Evolutionary conservation across 495 filamentous ascomycete genomes (phyloP), one percentile per base, ranked within the genome.

Genomic region (Margaritispora aquatica): DNA sequence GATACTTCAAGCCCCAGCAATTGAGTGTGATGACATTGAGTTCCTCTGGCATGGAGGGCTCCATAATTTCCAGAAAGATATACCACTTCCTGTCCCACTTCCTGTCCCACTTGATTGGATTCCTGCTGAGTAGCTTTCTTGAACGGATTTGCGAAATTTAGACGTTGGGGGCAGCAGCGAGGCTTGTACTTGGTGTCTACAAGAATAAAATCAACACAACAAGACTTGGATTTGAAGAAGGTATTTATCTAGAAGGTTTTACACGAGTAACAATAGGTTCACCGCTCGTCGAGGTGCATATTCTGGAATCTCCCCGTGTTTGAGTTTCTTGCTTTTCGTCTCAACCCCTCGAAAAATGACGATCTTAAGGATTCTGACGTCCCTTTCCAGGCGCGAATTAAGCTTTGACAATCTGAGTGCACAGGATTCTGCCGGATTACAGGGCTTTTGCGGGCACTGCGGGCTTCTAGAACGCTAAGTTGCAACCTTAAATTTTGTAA

Each of bases 1-100:
- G 77, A 73, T 84, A 94, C 71, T 96, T 94, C 56, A 97, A 83
- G 44, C 94, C 94, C 92, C 94, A 97, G 83, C 90, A 95, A 70
- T 98, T 98, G 69, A 95, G 84, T 2, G 88, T 89, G 66, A 97
- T 74, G 55, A 97, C 76, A 58, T 86, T 85, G 66, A 97, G 84
- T 54, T 81, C 75, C 22, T 71, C 70, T 24, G 76, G 76, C 73
- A 74, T 76, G 51, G 51, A 63, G 53, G 24, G 34, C 19, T 60
- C 58, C 47, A 61, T 59, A 17, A 20, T 51, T 46, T 17, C 24
- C 19, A 31, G 26, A n/a, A n/a, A n/a, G n/a, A n/a, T n/a, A n/a
- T n/a, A n/a, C n/a, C n/a, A n/a, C n/a, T n/a, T n/a, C n/a, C n/a
- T n/a, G n/a, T n/a, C n/a, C n/a, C n/a, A n/a, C n/a, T n/a, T n/a